Evolutionary conservation across 148 eudicot species (phyloP).

Genomic region (Polygonum maritimum): DNA sequence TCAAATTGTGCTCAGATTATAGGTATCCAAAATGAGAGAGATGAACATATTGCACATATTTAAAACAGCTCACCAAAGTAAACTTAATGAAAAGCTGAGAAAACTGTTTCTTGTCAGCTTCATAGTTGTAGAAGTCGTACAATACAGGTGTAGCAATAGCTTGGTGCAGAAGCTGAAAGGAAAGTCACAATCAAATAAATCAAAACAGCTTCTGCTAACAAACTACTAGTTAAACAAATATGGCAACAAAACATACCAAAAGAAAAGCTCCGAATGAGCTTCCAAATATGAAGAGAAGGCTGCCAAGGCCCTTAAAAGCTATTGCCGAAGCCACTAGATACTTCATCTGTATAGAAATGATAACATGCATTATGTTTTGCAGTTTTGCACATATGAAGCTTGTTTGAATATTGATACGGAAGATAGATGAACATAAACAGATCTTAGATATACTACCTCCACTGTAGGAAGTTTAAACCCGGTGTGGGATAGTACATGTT

Average conservation of each 20-base stretch:
- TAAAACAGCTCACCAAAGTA: constrained; percentile 47
- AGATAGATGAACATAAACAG: neutral
- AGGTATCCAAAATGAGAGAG: neutral
- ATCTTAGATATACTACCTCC: constrained; percentile 28
- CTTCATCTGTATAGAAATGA: constrained; percentile 38
- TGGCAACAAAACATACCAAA: constrained; percentile 29
- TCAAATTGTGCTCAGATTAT: neutral
- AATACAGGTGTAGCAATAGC: constrained; percentile 64
- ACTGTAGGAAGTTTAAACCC: constrained; percentile 59
- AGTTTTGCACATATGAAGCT: neutral
- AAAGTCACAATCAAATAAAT: neutral
- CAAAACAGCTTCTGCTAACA: too few species aligned
- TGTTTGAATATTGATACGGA: neutral
- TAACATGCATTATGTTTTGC: neutral
- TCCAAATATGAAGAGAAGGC: constrained; percentile 68
- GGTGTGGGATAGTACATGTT: constrained; percentile 46
- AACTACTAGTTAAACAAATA: neutral
- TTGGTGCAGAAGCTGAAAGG: constrained; percentile 63
- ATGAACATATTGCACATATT: neutral
- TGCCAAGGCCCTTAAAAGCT: constrained; percentile 67
- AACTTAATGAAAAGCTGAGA: constrained; percentile 61
- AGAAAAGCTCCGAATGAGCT: constrained; percentile 77
- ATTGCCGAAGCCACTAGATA: constrained; percentile 57
- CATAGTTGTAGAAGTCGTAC: constrained; percentile 92
- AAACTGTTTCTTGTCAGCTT: constrained; percentile 58